Base-by-base conservation (phyloP, 2,329 filamentous ascomycete species). In the Diplodia mutila region DNA sequence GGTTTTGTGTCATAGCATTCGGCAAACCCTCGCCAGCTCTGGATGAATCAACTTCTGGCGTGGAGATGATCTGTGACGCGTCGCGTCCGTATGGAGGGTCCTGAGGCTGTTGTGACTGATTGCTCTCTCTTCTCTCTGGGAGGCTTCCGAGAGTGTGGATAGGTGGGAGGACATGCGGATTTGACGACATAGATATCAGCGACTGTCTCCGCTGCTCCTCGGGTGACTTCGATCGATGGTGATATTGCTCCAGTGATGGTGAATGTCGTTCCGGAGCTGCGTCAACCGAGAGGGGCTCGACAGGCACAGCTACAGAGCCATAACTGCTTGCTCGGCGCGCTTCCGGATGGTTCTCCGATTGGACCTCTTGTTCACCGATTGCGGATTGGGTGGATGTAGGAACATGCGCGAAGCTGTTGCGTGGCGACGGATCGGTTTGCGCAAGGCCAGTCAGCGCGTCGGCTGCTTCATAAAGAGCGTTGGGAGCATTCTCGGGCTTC, bases 161-260 rank as follows among this genome's bases (percentile, higher is more conserved):
- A 25, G 81, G 81, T 23, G 81, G 78, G n/a, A 83, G 74, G 3
- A 76, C 69, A 14, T 73, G 76, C 69, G 74, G 78, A 65, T 74
- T 75, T 68, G 69, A 78, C 46, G 72, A 74, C 67, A 72, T 71
- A 39, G 70, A 72, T 69, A 73, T 73, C 69, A 74, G 72, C 63
- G 72, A 81, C 70, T 73, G 80, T 52, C 78, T 75, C n/a, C 74
- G 69, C 64, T 77, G 76, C 70, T 80, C 78, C 68, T 83, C 80
- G 49, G 82, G 81, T 55, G 81, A 83, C 46, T 76, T 75, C 48
- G 81, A 81, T 53, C 77, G 76, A 69, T 83, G 78, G 69, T 82
- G 81, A 71, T 83, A 83, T 55, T 82, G 81, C 27, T 83, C 80
- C 53, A 84, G 77, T 2, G 81, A 81, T 4, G 82, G 81, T 29